Percentiles rank a stretch among this genome's conserved stretches.
phyloP scores from a whole-genome alignment of 345 rosid species.

The Eucalyptus curtisii region DNA sequence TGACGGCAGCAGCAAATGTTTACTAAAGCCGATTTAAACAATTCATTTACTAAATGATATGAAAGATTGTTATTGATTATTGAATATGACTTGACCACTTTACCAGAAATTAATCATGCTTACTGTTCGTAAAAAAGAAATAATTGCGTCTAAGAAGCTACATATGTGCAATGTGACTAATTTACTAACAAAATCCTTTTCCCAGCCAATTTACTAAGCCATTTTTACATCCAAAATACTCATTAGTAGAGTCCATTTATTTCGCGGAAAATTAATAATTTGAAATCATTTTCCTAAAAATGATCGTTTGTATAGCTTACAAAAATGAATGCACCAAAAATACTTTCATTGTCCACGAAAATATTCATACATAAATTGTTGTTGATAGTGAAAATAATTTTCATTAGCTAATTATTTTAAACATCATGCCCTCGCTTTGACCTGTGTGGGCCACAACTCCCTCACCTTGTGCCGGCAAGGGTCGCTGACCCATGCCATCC shows the following conservation, averaged over 20 bases:
- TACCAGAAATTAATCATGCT: neutral
- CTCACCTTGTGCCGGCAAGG: no score
- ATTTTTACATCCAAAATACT: neutral
- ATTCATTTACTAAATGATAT: neutral
- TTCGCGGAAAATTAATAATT: neutral
- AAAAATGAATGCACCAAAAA: neutral
- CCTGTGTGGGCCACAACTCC: no score
- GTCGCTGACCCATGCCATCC: no score
- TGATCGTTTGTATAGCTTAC: neutral
- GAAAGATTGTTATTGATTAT: neutral
- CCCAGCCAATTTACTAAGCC: neutral
- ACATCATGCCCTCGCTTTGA: no score
- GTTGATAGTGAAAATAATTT: neutral
- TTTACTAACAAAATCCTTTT: neutral
- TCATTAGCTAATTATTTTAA: neutral
- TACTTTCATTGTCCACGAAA: neutral
- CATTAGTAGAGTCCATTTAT: neutral
- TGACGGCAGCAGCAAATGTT: neutral
- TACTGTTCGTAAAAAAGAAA: neutral
- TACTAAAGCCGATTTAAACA: neutral
- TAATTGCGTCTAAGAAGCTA: neutral
- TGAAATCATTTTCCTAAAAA: no score
- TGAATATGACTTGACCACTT: neutral
- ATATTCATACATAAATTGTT: neutral
- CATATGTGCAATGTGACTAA: neutral